These are phyloP conservation scores for Daldinia decipiens DNA, from an alignment of 495 filamentous ascomycete genomes.

Conservation along the genomic window DNA sequence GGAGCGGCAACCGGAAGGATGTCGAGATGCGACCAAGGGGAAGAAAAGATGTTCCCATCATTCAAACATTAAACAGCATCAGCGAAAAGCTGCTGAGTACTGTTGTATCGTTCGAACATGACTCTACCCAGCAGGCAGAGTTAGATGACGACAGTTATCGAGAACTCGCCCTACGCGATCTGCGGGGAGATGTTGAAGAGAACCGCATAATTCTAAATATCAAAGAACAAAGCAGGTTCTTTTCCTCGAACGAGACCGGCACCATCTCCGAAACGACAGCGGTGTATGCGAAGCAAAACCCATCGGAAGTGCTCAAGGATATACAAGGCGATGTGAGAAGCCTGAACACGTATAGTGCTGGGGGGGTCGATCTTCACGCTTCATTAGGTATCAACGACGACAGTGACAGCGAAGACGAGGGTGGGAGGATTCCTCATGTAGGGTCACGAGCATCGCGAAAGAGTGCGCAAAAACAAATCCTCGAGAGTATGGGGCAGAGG, in stretches of 20 bases:
- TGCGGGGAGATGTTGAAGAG: slow-evolving; percentile 76
- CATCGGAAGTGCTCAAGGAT: slow-evolving; percentile 69
- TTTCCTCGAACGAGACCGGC: slow-evolving; percentile 70
- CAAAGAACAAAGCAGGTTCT: slow-evolving; percentile 83
- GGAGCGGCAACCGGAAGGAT: slow-evolving; percentile 84
- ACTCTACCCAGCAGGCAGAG: slow-evolving; percentile 66
- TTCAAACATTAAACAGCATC: slow-evolving; percentile 84
- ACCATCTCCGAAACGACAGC: slow-evolving; percentile 64
- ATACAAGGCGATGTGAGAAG: slow-evolving; percentile 69
- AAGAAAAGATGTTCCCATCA: slow-evolving; percentile 64
- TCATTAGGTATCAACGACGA: slow-evolving; percentile 71
- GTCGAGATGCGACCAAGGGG: slow-evolving; percentile 80
- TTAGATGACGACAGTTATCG: slow-evolving; percentile 80
- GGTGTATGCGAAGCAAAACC: slow-evolving; percentile 71
- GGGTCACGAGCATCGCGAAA: slow-evolving; percentile 66
- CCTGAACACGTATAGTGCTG: slow-evolving; percentile 57
- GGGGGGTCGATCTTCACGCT: slow-evolving; percentile 66
- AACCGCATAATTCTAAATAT: slow-evolving; percentile 85
- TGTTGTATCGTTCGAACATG: slow-evolving; percentile 78
- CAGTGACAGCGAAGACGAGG: slow-evolving; percentile 74
- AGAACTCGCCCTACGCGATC: slow-evolving; percentile 80
- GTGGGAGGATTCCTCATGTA: slow-evolving; percentile 62
- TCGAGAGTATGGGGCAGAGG: slow-evolving; percentile 61
- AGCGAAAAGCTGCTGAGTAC: slow-evolving; percentile 92
- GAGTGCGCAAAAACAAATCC: slow-evolving; percentile 66